Conservation (phyloP, 257 asterid species). For the Nicotiana paniculata region DNA sequence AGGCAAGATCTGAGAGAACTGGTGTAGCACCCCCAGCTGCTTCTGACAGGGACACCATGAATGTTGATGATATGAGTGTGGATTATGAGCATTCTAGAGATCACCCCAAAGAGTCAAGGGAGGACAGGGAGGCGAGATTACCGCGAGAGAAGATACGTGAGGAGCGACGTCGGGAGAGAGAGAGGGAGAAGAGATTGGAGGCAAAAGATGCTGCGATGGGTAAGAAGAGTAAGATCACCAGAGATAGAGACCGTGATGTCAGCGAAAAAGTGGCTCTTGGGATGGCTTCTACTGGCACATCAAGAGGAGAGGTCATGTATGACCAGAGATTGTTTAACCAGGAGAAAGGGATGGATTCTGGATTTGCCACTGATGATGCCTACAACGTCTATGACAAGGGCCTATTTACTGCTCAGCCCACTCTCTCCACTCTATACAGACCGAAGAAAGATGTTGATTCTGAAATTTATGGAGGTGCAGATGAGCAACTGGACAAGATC, state of each 20-base stretch:
- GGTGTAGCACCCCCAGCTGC: conserved; percentile 53
- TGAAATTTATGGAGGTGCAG: conserved; percentile 81
- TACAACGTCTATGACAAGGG: conserved; percentile 83
- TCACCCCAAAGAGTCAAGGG: conserved; percentile 54
- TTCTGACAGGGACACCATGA: conserved; percentile 53
- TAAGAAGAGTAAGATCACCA: conserved; percentile 78
- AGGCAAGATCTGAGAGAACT: conserved; percentile 78
- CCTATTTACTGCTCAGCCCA: conserved; percentile 58
- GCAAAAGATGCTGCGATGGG: conserved; percentile 90
- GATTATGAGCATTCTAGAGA: conserved; percentile 61
- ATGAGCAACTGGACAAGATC: conserved; percentile 79
- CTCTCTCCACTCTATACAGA: conserved; percentile 68
- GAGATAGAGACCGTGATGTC: conserved; percentile 84
- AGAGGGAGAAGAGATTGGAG: conserved; percentile 85
- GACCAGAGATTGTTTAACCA: conserved; percentile 85
- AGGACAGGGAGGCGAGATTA: conserved; percentile 58
- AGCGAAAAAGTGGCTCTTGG: conserved; percentile 92
- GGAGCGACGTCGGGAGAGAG: conserved; percentile 83
- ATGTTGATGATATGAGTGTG: conserved; percentile 39
- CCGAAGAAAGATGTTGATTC: conserved; percentile 78
- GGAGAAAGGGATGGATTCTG: conserved; percentile 91
- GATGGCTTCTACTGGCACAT: conserved; percentile 55
- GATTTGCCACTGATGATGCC: conserved; percentile 72
- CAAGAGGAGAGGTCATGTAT: conserved; percentile 70
- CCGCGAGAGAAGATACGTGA: conserved; percentile 81